These are phyloP conservation scores for Albifimbria verrucaria DNA, from an alignment of 2,329 filamentous ascomycete species.

Conservation along the genomic window DNA sequence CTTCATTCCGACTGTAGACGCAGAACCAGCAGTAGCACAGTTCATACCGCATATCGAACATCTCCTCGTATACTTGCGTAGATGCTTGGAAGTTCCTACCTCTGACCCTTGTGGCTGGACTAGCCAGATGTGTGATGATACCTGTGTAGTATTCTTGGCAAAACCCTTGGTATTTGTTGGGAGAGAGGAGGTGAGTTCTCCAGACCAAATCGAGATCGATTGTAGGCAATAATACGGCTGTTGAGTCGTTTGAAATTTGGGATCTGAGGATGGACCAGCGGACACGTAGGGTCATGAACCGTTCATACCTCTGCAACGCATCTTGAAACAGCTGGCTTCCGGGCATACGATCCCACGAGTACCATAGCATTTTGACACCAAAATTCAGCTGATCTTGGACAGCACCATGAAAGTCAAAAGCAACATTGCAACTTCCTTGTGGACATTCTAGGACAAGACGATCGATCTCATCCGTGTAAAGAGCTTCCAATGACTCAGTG, in stretches of 20 bases:
- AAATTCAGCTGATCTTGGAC: constrained; percentile 11
- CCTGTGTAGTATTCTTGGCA: constrained; percentile 4
- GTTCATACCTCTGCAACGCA: constrained; percentile 11
- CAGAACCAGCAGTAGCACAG: no score
- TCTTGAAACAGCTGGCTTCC: neutral
- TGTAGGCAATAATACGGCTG: constrained; percentile 2
- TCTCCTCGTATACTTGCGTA: no score
- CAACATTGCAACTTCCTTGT: neutral
- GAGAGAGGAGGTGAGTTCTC: constrained; percentile 16
- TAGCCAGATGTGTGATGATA: no score
- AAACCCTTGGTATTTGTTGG: constrained; percentile 8
- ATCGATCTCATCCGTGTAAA: no score
- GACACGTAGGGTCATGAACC: constrained; percentile 11
- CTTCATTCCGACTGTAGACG: no score
- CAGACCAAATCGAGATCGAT: constrained; percentile 16
- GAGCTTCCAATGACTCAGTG: no score
- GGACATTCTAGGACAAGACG: no score
- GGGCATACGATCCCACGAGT: constrained; percentile 17
- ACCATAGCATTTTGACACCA: constrained; percentile 5
- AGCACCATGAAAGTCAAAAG: constrained; percentile 9
- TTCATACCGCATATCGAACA: no score
- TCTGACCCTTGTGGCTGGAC: no score
- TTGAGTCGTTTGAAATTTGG: neutral
- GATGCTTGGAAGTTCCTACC: no score
- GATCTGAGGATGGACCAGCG: neutral